These are phyloP conservation scores for Macrotyloma uniflorum DNA, from an alignment of 306 rosid genomes.

Conservation along the genomic window DNA sequence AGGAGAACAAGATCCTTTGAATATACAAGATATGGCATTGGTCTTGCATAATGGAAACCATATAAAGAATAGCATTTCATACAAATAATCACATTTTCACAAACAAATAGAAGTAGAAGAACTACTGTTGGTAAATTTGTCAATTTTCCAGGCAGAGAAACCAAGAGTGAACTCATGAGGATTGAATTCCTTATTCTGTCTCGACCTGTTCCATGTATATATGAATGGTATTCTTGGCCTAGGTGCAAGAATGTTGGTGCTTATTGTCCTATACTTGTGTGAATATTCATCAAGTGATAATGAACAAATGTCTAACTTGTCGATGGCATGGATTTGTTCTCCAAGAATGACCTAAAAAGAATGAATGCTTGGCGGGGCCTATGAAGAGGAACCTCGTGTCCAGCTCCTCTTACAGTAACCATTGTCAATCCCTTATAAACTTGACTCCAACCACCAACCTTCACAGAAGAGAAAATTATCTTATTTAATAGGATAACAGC, in stretches of 20 bases:
- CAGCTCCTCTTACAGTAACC: slow-evolving; percentile 85
- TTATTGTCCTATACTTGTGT: slow-evolving; percentile 31
- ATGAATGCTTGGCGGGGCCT: slow-evolving; percentile 82
- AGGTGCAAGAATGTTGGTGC: slow-evolving; percentile 35
- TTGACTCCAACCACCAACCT: slow-evolving; percentile 98
- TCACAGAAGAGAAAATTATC: slow-evolving; percentile 28
- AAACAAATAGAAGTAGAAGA: slow-evolving; percentile 4
- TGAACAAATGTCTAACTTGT: slow-evolving; percentile 47
- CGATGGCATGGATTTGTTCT: slow-evolving; percentile 76
- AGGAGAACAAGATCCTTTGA: not conserved
- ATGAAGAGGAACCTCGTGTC: slow-evolving; percentile 96
- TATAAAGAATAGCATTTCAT: slow-evolving; percentile 34
- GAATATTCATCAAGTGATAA: slow-evolving; percentile 43
- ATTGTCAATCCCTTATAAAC: slow-evolving; percentile 84
- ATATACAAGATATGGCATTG: slow-evolving; percentile 35
- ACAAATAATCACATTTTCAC: slow-evolving; percentile 38
- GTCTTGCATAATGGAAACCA: slow-evolving; percentile 7
- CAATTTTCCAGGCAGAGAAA: slow-evolving; percentile 27
- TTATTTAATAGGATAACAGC: slow-evolving; percentile 21
- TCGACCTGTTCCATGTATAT: slow-evolving; percentile 13
- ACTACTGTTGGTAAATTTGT: slow-evolving; percentile 15
- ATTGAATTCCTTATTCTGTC: slow-evolving; percentile 59
- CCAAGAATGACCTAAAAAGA: slow-evolving; percentile 92
- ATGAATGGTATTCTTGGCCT: slow-evolving; percentile 37
- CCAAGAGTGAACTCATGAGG: slow-evolving; percentile 59